phyloP scores from a whole-genome alignment of 2,329 filamentous ascomycete genomes.

The Metarhizium robertsii region DNA sequence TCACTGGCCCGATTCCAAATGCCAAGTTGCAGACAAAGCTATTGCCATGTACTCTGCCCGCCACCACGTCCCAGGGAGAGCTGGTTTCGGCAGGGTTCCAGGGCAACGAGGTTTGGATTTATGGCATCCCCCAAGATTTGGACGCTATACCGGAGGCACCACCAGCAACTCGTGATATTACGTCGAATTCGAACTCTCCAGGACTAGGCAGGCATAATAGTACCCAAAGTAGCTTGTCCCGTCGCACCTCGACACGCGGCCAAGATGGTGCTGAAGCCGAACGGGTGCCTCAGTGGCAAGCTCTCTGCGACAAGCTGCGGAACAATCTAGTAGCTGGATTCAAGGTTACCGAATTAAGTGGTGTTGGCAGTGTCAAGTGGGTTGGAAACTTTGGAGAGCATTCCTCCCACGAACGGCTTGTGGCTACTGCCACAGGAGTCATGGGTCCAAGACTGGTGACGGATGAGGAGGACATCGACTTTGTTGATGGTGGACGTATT shows the following conservation, averaged over 20 bases:
- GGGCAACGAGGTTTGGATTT: slow-evolving; percentile 66
- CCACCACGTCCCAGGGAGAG: slow-evolving; percentile 60
- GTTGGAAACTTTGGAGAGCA: slow-evolving; percentile 46
- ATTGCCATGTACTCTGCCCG: slow-evolving; percentile 58
- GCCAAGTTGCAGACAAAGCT: slow-evolving; percentile 45
- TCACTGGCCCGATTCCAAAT: slow-evolving; percentile 57
- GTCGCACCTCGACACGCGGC: slow-evolving; percentile 21
- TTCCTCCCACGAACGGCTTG: slow-evolving; percentile 45
- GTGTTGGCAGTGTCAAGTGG: slow-evolving; percentile 63
- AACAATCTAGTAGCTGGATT: slow-evolving; percentile 63
- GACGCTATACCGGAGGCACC: slow-evolving; percentile 47
- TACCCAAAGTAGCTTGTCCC: slow-evolving; percentile 18
- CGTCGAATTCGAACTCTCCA: slow-evolving; percentile 5
- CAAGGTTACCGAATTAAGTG: slow-evolving; percentile 54
- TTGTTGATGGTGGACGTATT: slow-evolving; percentile 69
- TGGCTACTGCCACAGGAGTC: slow-evolving; percentile 66
- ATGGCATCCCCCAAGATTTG: slow-evolving; percentile 66
- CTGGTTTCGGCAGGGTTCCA: slow-evolving; percentile 67
- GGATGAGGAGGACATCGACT: slow-evolving; percentile 64
- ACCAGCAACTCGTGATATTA: slow-evolving; percentile 11
- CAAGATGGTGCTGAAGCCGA: slow-evolving; percentile 18
- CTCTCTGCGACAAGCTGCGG: slow-evolving; percentile 56
- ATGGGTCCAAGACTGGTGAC: slow-evolving; percentile 45
- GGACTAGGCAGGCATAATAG: slow-evolving; percentile 21
- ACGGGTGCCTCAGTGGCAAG: slow-evolving; percentile 57